Percentiles rank a stretch among this genome's conserved stretches.
Evolutionary conservation across 176 grass and related monocot genomes (phyloP).

Genomic region (Juncus effusus): DNA sequence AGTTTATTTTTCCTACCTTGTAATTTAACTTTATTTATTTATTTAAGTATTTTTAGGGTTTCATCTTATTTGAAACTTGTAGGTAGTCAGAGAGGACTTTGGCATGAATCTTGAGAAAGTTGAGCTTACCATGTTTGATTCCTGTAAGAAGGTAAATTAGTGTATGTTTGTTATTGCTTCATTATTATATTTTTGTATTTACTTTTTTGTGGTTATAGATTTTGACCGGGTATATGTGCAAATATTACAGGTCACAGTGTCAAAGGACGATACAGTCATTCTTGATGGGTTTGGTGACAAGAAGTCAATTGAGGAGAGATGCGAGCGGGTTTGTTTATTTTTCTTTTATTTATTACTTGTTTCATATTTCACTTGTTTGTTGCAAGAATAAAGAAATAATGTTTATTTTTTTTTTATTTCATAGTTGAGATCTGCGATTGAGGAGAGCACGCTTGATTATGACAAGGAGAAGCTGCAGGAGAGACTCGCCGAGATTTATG

Average conservation of each 20-base stretch:
- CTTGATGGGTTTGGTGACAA: slow-evolving; percentile 37
- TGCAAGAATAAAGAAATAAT: slow-evolving; percentile 8
- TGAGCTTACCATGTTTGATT: slow-evolving; percentile 64
- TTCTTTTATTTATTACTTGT: not conserved
- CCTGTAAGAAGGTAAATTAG: slow-evolving; percentile 68
- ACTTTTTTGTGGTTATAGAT: not conserved
- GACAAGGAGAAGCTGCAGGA: slow-evolving; percentile 91
- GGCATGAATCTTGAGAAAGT: slow-evolving; percentile 96
- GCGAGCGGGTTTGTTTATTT: slow-evolving; percentile 51
- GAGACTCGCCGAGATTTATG: slow-evolving; percentile 82
- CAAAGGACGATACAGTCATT: slow-evolving; percentile 98
- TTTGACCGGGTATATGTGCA: slow-evolving; percentile 4
- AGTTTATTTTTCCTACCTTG: slow-evolving; percentile 6
- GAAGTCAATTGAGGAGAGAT: slow-evolving; percentile 60
- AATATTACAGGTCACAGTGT: slow-evolving; percentile 71
- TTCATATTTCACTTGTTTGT: not conserved
- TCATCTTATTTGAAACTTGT: slow-evolving; percentile 15
- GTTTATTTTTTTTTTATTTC: not conserved
- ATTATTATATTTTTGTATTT: not conserved
- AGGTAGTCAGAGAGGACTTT: slow-evolving; percentile 92
- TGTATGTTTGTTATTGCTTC: not conserved
- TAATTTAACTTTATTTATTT: not conserved
- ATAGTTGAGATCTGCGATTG: slow-evolving; percentile 82
- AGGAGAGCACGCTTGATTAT: slow-evolving; percentile 83
- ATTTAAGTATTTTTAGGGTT: not conserved